Base-by-base conservation (phyloP, 1,284 basidiomycete genomes). In the Heterobasidion parviporum region DNA sequence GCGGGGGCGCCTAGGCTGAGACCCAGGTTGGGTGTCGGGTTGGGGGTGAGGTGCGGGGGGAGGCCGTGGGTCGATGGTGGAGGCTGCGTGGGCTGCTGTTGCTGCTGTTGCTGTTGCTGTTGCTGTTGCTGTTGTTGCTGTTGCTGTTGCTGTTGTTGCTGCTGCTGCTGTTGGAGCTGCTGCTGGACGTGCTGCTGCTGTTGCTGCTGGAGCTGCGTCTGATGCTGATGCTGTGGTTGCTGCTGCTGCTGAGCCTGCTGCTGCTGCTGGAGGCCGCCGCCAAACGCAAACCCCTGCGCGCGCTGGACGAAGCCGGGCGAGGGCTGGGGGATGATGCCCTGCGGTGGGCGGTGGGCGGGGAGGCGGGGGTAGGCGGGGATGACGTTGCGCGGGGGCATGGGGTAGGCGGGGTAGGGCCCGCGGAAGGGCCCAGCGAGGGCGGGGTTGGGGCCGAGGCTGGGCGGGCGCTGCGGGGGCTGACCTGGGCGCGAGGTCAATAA, bases 391-490 rank as follows among this genome's bases (percentile, higher is more conserved):
- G 83, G 85, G 54, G 82, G 82, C 61, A 89, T 68, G 16, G 78
- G 78, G 65, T 82, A 89, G 53, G 73, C 71, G 15, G 81, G 77
- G 72, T 80, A 88, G 53, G 81, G 80, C 53, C 76, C 77, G 62
- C 87, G 80, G 71, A 81, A 88, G 64, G 83, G 82, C 47, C 72
- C 79, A 7, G 79, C 74, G 60, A 87, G 76, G 49, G 72, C 72
- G 61, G 85, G 77, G 61, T 81, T 83, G 43, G 83, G 80, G n/a
- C 79, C 77, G 58, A 89, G 78, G 69, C 78, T 86, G 61, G 86
- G 85, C 55, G 85, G 85, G 68, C 87, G 77, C 69, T 87, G 87
- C 65, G 85, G 85, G 55, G 87, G 84, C 79, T 89, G 87, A 64
- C 87, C 87, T 89, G 68, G 60, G 62, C 60, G 61, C 61, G 64